phyloP scores from a whole-genome alignment of 345 rosid species.

The Erucastrum elatum region DNA sequence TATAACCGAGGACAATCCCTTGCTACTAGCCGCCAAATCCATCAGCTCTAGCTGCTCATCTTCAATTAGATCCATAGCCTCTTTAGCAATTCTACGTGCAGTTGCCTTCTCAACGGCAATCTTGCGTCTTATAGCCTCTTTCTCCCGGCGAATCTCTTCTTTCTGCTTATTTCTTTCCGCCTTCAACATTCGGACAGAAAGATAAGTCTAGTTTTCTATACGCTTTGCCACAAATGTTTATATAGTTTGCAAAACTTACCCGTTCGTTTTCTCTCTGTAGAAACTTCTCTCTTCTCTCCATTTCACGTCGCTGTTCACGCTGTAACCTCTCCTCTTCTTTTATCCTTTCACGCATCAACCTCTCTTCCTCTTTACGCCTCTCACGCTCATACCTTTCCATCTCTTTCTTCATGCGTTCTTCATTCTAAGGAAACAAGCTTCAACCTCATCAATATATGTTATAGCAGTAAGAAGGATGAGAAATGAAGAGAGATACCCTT shows the following conservation, averaged over 20 bases:
- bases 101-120: slow-evolving; percentile 95
- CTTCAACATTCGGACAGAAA: slow-evolving; percentile 44
- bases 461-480: no score
- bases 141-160: slow-evolving; percentile 89
- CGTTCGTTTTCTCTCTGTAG: slow-evolving; percentile 74
- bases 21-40: slow-evolving; percentile 93
- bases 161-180: slow-evolving; percentile 86
- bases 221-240: not conserved
- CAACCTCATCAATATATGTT: slow-evolving; percentile 24
- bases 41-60: slow-evolving; percentile 98
- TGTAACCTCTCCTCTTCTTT: slow-evolving; percentile 85
- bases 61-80: slow-evolving; percentile 96
- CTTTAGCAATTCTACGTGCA: slow-evolving; percentile 96
- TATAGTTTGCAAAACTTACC: slow-evolving; percentile 45
- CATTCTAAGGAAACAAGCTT: slow-evolving; percentile 54
- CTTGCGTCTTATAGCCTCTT: slow-evolving; percentile 78
- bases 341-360: slow-evolving; percentile 88
- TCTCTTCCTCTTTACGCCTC: slow-evolving; percentile 95
- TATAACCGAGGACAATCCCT: slow-evolving; percentile 71
- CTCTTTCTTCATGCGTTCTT: slow-evolving; percentile 83
- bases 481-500: slow-evolving; percentile 49
- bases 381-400: slow-evolving; percentile 95
- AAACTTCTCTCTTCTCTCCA: slow-evolving; percentile 88
- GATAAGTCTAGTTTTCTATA: slow-evolving; percentile 1
- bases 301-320: slow-evolving; percentile 91